Evolutionary conservation across 1,284 basidiomycete genomes (phyloP).

Genomic region (Blastosporella zonata): DNA sequence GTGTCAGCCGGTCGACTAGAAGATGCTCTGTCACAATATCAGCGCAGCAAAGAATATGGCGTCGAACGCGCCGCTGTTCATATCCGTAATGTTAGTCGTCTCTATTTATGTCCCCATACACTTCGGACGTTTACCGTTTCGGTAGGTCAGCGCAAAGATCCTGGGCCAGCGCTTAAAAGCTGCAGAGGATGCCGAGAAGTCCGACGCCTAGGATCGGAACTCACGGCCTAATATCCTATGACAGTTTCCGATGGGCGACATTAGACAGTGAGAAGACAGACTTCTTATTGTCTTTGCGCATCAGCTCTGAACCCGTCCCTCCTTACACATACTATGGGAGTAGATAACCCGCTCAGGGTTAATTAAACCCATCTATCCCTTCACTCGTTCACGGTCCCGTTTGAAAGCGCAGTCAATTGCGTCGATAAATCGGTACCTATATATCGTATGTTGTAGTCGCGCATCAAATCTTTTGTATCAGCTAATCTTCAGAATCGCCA

Average conservation of each 20-base stretch:
- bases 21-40: constrained; percentile 79
- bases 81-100: constrained; percentile 69
- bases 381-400: no score
- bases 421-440: constrained; percentile 7
- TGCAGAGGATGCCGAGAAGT: constrained; percentile 39
- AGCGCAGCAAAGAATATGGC: constrained; percentile 74
- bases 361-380: neutral
- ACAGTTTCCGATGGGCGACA: constrained; percentile 3
- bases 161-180: constrained; percentile 62
- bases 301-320: constrained; percentile 9
- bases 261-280: constrained; percentile 16
- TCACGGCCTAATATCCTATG: constrained; percentile 23
- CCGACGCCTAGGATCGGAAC: constrained; percentile 32
- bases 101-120: neutral
- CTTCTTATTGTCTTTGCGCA: constrained; percentile 25
- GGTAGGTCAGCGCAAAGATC: constrained; percentile 77
- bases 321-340: constrained; percentile 8
- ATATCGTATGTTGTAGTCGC: constrained; percentile 6
- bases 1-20: constrained; percentile 71
- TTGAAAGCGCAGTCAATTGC: neutral
- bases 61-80: constrained; percentile 85
- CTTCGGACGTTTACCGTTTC: constrained; percentile 1
- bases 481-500: constrained; percentile 17
- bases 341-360: constrained; percentile 16
- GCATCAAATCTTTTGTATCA: constrained; percentile 2